Base-by-base conservation (phyloP, 345 rosid genomes). In the Populus nigra region DNA sequence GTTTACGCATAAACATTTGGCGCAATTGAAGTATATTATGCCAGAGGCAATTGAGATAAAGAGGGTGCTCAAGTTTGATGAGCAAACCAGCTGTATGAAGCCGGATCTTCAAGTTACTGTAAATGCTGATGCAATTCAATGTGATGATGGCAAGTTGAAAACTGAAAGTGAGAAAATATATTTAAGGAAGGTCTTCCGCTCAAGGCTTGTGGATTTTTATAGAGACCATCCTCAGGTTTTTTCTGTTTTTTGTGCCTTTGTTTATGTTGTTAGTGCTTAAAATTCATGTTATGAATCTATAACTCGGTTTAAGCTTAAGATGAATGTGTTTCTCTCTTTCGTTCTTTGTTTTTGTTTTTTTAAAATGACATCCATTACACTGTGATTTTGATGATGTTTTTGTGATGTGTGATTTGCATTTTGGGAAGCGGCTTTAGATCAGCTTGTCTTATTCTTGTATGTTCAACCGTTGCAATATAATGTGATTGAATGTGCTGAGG, bases 11-110 rank as follows among this genome's bases (percentile, higher is more conserved):
- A 27, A 79, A 68, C 94, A 94, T 78, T 84, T 96, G 81, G 92
- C 96, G 73, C 96, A 91, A 47, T 5, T 92, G 84, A 94, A 89
- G 88, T 85, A 88, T 79, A 82, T 96, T 55, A 79, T 96, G 41
- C 97, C 98, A 0, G 99, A 94, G 79, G 94, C 85, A 1, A 86
- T 96, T 27, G 94, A 90, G 84, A 78, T 94, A 5, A 94, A 84
- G 86, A 89, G 81, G 78, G 79, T 89, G 18, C 82, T 88, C 17
- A 63, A 73, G 66, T 78, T 86, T 73, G 94, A 96, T 80, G 98
- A 96, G 85, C 77, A 63, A 68, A 88, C 90, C 15, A 71, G 91
- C 33, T 92, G 95, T 49, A 89, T 90, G 95, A 92, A 90, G 84
- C 97, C 98, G 4, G 94, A 92, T 78, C 93, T 96, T 80, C 85